Evolutionary conservation across 2,329 filamentous ascomycete genomes (phyloP).

Genomic region (Graphiopsis chlorocephala): DNA sequence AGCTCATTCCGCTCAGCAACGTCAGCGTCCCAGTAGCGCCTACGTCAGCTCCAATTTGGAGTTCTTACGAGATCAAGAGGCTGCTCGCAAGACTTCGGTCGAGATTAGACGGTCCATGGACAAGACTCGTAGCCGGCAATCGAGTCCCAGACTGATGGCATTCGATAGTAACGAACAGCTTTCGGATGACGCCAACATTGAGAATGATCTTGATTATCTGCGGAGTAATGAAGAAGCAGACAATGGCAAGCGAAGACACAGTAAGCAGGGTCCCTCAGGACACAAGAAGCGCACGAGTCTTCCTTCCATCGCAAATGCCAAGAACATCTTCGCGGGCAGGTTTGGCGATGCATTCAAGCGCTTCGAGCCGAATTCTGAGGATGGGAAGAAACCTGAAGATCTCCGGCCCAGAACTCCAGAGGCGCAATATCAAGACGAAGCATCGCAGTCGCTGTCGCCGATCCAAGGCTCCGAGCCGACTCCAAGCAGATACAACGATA

Average conservation of each 20-base stretch:
- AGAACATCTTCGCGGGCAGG: constrained; percentile 78
- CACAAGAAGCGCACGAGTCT: constrained; percentile 72
- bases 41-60: constrained; percentile 81
- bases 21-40: constrained; percentile 74
- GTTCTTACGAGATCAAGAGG: constrained; percentile 74
- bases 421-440: constrained; percentile 1
- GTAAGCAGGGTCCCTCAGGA: constrained; percentile 52
- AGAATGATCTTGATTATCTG: constrained; percentile 80
- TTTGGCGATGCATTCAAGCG: constrained; percentile 93
- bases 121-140: constrained; percentile 11
- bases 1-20: constrained; percentile 63
- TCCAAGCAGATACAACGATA: constrained; percentile 46
- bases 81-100: constrained; percentile 39
- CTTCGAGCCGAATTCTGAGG: constrained; percentile 58
- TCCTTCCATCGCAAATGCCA: constrained; percentile 55
- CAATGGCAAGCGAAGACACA: constrained; percentile 51
- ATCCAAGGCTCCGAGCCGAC: constrained; percentile 75
- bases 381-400: constrained; percentile 16
- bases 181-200: constrained; percentile 61
- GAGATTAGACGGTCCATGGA: constrained; percentile 12
- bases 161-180: constrained; percentile 38
- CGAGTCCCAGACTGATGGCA: constrained; percentile 12
- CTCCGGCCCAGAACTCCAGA: constrained; percentile 9
- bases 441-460: constrained; percentile 53
- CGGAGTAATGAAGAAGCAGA: constrained; percentile 68